phyloP scores from a whole-genome alignment of 1,284 basidiomycete species.

The Cryptococcus deneoformans region DNA sequence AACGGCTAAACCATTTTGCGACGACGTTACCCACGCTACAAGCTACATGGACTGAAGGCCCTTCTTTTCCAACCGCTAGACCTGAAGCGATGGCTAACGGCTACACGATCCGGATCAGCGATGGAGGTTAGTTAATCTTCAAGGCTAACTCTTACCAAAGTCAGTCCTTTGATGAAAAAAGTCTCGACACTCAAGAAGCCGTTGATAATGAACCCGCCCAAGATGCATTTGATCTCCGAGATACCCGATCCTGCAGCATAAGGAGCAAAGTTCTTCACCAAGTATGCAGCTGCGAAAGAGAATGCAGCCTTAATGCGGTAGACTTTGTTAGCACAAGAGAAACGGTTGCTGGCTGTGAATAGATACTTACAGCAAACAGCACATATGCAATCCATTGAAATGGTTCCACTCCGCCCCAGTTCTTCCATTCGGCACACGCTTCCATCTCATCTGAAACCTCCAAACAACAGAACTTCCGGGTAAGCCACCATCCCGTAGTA shows the following conservation, averaged over 20 bases:
- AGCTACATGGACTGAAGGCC: conserved; percentile 96
- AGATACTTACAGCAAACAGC: conserved; percentile 70
- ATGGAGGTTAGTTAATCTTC: not conserved
- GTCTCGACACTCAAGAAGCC: conserved; percentile 89
- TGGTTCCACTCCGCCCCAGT: conserved; percentile 76
- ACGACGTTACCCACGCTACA: conserved; percentile 90
- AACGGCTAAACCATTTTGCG: conserved; percentile 74
- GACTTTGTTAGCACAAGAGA: not conserved
- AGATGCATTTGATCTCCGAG: conserved; percentile 97
- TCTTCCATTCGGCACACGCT: conserved; percentile 87
- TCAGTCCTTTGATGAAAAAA: conserved; percentile 85
- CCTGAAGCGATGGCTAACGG: conserved; percentile 97
- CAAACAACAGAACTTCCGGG: conserved; percentile 94
- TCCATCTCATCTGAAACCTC: conserved; percentile 70
- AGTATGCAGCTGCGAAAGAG: conserved; percentile 77
- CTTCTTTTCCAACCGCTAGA: conserved; percentile 96
- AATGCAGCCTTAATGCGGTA: conserved; percentile 62
- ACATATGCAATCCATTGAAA: conserved; percentile 85
- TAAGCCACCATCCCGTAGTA: conserved; percentile 96
- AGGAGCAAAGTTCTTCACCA: conserved; percentile 84
- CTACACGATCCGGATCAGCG: conserved; percentile 52
- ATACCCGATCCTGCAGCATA: conserved; percentile 98
- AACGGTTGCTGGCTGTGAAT: not conserved
- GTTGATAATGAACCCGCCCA: conserved; percentile 96
- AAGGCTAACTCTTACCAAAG: conserved; percentile 60